Evolutionary conservation across 345 rosid genomes (phyloP).

Genomic region (Arabidopsis arenosa): DNA sequence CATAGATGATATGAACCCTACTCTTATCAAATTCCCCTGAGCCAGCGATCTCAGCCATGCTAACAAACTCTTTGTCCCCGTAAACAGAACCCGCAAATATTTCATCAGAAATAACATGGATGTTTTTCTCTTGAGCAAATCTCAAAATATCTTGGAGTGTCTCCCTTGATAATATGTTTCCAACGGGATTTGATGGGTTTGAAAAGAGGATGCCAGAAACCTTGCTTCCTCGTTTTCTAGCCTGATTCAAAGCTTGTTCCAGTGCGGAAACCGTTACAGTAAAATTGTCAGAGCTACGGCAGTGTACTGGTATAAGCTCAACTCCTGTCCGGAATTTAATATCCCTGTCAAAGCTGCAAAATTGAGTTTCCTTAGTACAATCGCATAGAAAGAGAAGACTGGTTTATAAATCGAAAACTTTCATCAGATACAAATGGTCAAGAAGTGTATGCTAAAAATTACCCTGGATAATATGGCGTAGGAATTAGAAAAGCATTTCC

Average conservation of each 20-base stretch:
- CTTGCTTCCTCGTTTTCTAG: conserved; percentile 75
- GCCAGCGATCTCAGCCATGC: conserved; percentile 75
- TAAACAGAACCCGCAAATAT: conserved; percentile 80
- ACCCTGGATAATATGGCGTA: conserved; percentile 94
- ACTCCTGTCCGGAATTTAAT: conserved; percentile 80
- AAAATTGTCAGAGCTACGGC: conserved; percentile 84
- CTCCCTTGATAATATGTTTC: conserved; percentile 69
- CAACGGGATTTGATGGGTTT: conserved; percentile 92
- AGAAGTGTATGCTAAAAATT: conserved; percentile 30
- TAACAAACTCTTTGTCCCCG: conserved; percentile 78
- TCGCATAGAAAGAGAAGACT: neutral
- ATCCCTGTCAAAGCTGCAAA: conserved; percentile 87
- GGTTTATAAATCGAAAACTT: neutral
- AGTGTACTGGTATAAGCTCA: conserved; percentile 85
- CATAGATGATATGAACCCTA: conserved; percentile 85
- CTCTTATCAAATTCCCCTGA: conserved; percentile 68
- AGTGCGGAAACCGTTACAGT: conserved; percentile 64
- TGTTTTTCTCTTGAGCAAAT: conserved; percentile 83
- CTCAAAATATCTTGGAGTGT: conserved; percentile 59
- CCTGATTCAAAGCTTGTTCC: conserved; percentile 85
- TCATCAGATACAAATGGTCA: neutral
- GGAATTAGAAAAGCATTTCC: conserved; percentile 91
- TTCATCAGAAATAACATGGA: conserved; percentile 87
- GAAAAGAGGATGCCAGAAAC: conserved; percentile 81
- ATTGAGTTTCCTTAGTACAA: conserved; percentile 27